Conservation (phyloP, 441 rosid species). For the Eruca vesicaria region DNA sequence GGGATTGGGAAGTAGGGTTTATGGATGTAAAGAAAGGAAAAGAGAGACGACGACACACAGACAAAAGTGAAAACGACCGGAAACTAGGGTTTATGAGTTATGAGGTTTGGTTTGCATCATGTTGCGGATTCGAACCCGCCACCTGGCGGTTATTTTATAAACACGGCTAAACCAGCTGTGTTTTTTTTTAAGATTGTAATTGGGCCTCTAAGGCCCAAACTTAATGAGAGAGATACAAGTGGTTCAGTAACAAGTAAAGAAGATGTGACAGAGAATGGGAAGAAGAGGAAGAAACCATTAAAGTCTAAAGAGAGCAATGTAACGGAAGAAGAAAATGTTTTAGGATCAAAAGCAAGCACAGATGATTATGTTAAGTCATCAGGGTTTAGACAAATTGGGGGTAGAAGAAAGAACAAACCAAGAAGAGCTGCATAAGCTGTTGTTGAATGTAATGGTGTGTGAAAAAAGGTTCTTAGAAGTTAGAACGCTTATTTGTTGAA, state of each 20-base stretch:
- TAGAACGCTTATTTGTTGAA: neutral
- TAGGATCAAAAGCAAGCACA: conserved; percentile 51
- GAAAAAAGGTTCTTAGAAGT: conserved; percentile 22
- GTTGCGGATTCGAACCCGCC: neutral
- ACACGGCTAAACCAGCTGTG: neutral
- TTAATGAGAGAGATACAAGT: neutral
- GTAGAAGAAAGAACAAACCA: conserved; percentile 93
- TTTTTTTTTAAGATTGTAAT: neutral
- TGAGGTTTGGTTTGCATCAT: neutral
- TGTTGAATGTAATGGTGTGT: conserved; percentile 69
- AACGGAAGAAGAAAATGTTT: conserved; percentile 42
- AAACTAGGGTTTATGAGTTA: conserved; percentile 19
- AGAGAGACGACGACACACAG: neutral
- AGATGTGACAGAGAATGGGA: conserved; percentile 44
- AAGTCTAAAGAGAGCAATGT: conserved; percentile 33
- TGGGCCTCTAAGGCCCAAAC: conserved; percentile 10
- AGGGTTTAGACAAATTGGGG: conserved; percentile 68
- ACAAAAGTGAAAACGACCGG: neutral
- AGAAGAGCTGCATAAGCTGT: conserved; percentile 93
- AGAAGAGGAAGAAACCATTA: conserved; percentile 49
- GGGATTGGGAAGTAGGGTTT: conserved; percentile 24
- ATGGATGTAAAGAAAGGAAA: neutral
- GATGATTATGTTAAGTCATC: conserved; percentile 64
- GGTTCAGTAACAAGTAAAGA: conserved; percentile 41
- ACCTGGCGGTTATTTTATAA: neutral